phyloP scores from a whole-genome alignment of 768 basidiomycete genomes.

The Leccinum broughii region DNA sequence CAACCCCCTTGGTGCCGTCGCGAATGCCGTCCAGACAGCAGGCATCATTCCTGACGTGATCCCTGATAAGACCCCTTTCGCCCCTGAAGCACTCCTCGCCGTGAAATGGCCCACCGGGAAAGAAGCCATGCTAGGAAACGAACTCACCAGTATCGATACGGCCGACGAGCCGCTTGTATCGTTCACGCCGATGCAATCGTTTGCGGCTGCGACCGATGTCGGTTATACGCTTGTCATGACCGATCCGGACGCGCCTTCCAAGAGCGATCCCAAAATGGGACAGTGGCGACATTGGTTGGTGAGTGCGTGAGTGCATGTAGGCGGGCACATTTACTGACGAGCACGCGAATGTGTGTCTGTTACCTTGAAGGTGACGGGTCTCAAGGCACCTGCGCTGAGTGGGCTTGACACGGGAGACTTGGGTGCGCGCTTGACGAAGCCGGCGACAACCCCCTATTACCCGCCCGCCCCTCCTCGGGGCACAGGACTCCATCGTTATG shows the following conservation, averaged over 20 bases:
- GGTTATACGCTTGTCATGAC: constrained; percentile 57
- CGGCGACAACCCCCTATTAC: constrained; percentile 55
- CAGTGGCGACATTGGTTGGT: constrained; percentile 63
- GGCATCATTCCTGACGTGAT: constrained; percentile 35
- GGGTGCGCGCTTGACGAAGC: constrained; percentile 42
- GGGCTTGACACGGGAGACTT: constrained; percentile 35
- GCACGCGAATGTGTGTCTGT: neutral
- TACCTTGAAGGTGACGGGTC: constrained; percentile 36
- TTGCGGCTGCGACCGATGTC: constrained; percentile 31
- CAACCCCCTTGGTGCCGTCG: constrained; percentile 29
- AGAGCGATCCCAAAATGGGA: constrained; percentile 46
- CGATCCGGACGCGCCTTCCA: constrained; percentile 60
- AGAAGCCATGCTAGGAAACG: constrained; percentile 40
- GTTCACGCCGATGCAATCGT: constrained; percentile 44
- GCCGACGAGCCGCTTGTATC: constrained; percentile 51
- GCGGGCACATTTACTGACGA: neutral
- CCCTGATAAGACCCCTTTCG: constrained; percentile 23
- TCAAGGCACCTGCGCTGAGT: constrained; percentile 36
- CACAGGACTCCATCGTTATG: constrained; percentile 58
- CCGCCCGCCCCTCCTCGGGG: constrained; percentile 57
- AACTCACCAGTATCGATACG: constrained; percentile 38
- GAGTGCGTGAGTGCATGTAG: constrained; percentile 13
- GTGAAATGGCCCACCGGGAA: constrained; percentile 32
- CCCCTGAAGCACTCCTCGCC: constrained; percentile 30
- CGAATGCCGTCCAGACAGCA: constrained; percentile 13